A percentile compares a stretch with the other conserved stretches of the same genome.
Evolutionary conservation across 1,284 basidiomycete genomes (phyloP).

Genomic region (Ganoderma meredithae): DNA sequence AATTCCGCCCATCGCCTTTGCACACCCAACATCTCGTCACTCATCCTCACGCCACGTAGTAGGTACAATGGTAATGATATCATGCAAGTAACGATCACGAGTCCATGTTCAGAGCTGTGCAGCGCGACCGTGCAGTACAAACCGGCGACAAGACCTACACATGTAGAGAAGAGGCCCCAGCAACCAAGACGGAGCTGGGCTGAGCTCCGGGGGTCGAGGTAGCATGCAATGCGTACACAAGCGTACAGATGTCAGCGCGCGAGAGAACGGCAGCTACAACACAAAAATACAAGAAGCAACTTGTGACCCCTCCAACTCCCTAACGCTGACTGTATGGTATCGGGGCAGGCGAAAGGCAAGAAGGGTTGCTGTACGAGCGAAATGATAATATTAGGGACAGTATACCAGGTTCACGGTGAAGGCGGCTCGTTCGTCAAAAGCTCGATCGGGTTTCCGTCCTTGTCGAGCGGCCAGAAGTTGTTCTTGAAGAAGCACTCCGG

Average conservation of each 20-base stretch:
- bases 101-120: neutral
- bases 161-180: no score
- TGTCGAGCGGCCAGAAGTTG: conserved; percentile 78
- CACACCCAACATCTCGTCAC: no score
- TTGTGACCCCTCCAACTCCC: neutral
- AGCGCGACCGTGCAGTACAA: neutral
- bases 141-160: no score
- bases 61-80: conserved; percentile 10
- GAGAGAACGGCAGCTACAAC: neutral
- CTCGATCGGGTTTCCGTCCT: conserved; percentile 55
- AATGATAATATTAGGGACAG: neutral
- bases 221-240: neutral
- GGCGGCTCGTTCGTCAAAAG: conserved; percentile 62
- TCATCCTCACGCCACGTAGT: neutral
- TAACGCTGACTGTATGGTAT: neutral
- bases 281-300: neutral
- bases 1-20: neutral
- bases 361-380: neutral
- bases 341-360: neutral
- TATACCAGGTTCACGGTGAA: conserved; percentile 26
- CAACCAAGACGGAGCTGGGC: no score
- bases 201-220: no score
- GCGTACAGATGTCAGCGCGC: neutral
- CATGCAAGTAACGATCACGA: neutral
- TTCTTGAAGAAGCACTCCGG: conserved; percentile 77